phyloP scores from a whole-genome alignment of 768 basidiomycete species.

The Agaricus blazei region DNA sequence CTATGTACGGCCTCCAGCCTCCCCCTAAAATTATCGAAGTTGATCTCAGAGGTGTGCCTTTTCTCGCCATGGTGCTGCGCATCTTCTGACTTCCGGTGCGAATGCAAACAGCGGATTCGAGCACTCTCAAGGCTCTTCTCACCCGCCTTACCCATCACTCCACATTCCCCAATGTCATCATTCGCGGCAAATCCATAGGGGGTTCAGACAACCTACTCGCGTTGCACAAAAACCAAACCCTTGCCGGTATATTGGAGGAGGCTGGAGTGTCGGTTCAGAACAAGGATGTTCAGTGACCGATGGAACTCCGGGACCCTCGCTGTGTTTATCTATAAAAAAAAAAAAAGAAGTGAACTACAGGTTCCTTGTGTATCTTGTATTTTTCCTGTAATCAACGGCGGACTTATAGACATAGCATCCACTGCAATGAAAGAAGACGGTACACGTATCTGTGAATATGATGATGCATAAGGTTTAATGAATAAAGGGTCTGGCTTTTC shows the following conservation, averaged over 20 bases:
- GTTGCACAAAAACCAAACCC: conserved; percentile 42
- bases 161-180: conserved; percentile 74
- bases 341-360: background rate
- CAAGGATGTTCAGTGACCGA: conserved; percentile 6
- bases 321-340: background rate
- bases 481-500: too few species aligned
- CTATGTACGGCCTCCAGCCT: conserved; percentile 54
- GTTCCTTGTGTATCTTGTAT: too few species aligned
- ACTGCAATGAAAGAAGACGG: too few species aligned
- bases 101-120: conserved; percentile 47
- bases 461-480: too few species aligned
- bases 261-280: conserved; percentile 37
- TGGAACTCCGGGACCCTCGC: background rate
- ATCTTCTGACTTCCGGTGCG: background rate
- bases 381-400: conserved; percentile 1
- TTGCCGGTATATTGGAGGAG: conserved; percentile 41
- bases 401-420: background rate
- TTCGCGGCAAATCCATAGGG: conserved; percentile 59
- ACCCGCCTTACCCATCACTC: conserved; percentile 57
- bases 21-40: conserved; percentile 70
- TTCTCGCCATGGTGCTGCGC: background rate
- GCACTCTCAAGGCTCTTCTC: conserved; percentile 60
- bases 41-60: conserved; percentile 52
- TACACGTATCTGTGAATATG: too few species aligned
- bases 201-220: conserved; percentile 57